Base-by-base conservation (phyloP, 2,329 filamentous ascomycete genomes). In the Alternaria alternata region DNA sequence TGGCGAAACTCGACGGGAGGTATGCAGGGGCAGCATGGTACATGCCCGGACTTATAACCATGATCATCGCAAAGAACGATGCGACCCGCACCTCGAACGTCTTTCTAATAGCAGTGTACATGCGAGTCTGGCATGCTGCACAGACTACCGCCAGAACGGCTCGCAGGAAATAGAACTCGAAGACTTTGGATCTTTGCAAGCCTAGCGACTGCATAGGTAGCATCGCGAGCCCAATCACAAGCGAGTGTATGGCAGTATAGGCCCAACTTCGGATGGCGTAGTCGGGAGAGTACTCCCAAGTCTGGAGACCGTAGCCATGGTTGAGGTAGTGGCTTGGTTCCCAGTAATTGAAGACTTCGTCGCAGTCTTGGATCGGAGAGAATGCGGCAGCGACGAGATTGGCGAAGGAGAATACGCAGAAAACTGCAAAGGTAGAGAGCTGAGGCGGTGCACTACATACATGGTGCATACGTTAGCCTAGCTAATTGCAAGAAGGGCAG, bases 291-390 rank as follows among this genome's bases (percentile, higher is more conserved):
- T 98, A 99, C 79, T 99, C 95, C 95, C 95, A 99, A 1, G 95
- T 99, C 81, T 99, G 94, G 51, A 97, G 84, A 39, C 94, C 95
- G 74, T 96, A 94, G 70, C 92, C 92, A 82, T 97, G 93, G 60
- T 89, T 91, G 28, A 99, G 86, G 79, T 97, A 99, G 79, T 99
- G 95, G 0, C 94, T 89, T 0, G 95, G 94, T 73, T 99, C 95
- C 93, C 94, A 99, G 83, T 97, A 99, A 78, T 99, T 99, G 86
- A 96, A 99, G 11, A 94, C 94, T 82, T 99, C 95, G 72, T 99
- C 95, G 77, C 95, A 99, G 79, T 99, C 95, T 78, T 97, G 94
- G 66, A 99, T 97, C 0, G 95, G 95, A 2, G 93, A 89, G 76
- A 90, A 94, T 32, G 91, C 73, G 11, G 94, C 95, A 7, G 94